Percentiles rank a stretch among this genome's conserved stretches.
These are phyloP conservation scores for Aspergillus novofumigatus DNA, from an alignment of 2,329 filamentous ascomycete species.

Conservation along the genomic window DNA sequence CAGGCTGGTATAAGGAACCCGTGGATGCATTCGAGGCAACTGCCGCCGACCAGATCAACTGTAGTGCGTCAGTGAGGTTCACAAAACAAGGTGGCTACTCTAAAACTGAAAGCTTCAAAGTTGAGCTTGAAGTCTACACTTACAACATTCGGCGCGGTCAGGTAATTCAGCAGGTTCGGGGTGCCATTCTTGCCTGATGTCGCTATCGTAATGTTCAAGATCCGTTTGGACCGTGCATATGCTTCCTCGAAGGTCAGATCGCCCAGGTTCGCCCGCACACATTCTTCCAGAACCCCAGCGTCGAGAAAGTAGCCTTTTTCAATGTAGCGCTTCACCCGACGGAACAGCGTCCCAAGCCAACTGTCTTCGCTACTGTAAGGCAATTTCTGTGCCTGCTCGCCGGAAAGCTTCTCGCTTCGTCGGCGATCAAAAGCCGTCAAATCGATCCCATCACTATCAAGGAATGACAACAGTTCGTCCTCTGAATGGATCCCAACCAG, in stretches of 20 bases:
- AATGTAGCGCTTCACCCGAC: conserved; percentile 65
- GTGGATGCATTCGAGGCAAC: conserved; percentile 46
- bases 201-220: conserved; percentile 88
- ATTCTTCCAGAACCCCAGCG: conserved; percentile 74
- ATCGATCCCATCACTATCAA: conserved; percentile 77
- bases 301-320: conserved; percentile 80
- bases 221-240: conserved; percentile 75
- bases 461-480: conserved; percentile 71
- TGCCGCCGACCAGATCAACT: conserved; percentile 57
- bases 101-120: not conserved
- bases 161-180: conserved; percentile 82
- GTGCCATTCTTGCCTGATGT: conserved; percentile 70
- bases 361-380: conserved; percentile 29
- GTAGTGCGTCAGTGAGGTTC: conserved; percentile 2
- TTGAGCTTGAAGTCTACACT: conserved; percentile 33
- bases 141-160: conserved; percentile 90
- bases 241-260: conserved; percentile 92
- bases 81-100: not conserved
- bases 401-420: conserved; percentile 18
- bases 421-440: conserved; percentile 67
- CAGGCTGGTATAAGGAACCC: conserved; percentile 60
- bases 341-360: conserved; percentile 56
- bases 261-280: conserved; percentile 78
- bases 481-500: conserved; percentile 83
- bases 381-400: conserved; percentile 2